Evolutionary conservation across 108 stramenopile species (phyloP).

Genomic region (Mediolabrus comicus): DNA sequence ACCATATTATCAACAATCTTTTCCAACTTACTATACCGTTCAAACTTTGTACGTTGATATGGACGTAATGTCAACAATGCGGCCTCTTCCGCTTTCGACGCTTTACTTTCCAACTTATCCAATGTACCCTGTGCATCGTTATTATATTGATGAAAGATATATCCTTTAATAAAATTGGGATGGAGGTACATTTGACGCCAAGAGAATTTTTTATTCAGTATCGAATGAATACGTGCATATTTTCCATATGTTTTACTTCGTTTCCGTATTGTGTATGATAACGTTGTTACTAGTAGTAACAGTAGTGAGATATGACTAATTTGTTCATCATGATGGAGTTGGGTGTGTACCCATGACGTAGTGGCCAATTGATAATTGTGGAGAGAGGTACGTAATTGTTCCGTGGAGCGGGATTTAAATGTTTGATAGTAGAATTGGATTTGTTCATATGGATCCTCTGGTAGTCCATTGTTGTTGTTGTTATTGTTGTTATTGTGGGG

Average conservation of each 20-base stretch:
- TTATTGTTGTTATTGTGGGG: not conserved
- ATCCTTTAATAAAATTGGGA: constrained; percentile 3
- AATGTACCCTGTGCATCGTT: not conserved
- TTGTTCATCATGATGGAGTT: constrained; percentile 26
- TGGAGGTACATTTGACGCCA: constrained; percentile 9
- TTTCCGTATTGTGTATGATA: not conserved
- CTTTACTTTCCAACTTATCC: constrained; percentile 14
- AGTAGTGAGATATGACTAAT: not conserved
- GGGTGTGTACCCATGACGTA: constrained; percentile 23
- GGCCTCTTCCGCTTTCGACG: constrained; percentile 29
- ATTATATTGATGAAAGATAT: constrained; percentile 7
- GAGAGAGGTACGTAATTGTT: constrained; percentile 4
- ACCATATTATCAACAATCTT: not conserved
- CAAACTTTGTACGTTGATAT: constrained; percentile 27
- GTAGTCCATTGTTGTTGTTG: constrained; percentile 2
- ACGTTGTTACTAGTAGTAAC: not conserved
- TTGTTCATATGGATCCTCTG: constrained; percentile 51
- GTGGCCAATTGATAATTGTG: not conserved
- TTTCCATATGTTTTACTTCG: not conserved
- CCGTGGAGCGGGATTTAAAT: constrained; percentile 9
- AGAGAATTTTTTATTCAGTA: constrained; percentile 26
- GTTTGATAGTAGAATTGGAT: constrained; percentile 43
- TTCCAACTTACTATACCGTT: constrained; percentile 18
- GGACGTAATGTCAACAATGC: constrained; percentile 37
- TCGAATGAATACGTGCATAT: constrained; percentile 10